Evolutionary conservation across 1,284 basidiomycete genomes (phyloP).

Genomic region (Chalciporus sp.): DNA sequence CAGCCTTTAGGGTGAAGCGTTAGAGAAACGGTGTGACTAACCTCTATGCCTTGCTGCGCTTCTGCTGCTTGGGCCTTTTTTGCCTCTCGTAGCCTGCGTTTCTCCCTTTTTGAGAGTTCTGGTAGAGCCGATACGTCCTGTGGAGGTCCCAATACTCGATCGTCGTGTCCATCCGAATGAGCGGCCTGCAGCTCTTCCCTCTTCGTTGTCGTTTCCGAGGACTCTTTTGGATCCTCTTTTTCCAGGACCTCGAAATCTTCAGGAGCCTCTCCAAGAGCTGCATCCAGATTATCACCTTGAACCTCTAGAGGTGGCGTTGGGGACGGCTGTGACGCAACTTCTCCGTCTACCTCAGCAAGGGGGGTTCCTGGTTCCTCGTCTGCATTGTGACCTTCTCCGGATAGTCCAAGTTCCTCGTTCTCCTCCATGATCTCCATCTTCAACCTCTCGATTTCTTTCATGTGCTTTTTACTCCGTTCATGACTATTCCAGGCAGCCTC

Average conservation of each 20-base stretch:
- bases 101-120: slow-evolving; percentile 78
- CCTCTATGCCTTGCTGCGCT: slow-evolving; percentile 13
- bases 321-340: slow-evolving; percentile 12
- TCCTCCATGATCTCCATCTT: slow-evolving; percentile 78
- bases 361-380: slow-evolving; percentile 18
- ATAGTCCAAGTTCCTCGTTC: slow-evolving; percentile 62
- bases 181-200: neutral
- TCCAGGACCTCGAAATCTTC: neutral
- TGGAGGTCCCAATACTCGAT: slow-evolving; percentile 2
- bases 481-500: slow-evolving; percentile 97
- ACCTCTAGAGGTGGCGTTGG: slow-evolving; percentile 18
- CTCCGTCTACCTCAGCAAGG: slow-evolving; percentile 18
- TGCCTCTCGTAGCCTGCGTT: slow-evolving; percentile 75
- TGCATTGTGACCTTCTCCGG: slow-evolving; percentile 30
- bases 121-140: slow-evolving; percentile 47
- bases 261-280: neutral
- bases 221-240: slow-evolving; percentile 6
- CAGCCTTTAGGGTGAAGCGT: slow-evolving; percentile 8
- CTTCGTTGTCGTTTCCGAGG: slow-evolving; percentile 1
- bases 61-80: slow-evolving; percentile 65
- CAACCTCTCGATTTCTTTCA: slow-evolving; percentile 82
- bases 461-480: slow-evolving; percentile 94
- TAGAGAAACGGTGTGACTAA: slow-evolving; percentile 7
- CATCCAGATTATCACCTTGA: slow-evolving; percentile 22
- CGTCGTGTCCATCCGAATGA: neutral